Evolutionary conservation across 2,329 filamentous ascomycete genomes (phyloP).

Genomic region (Fusarium sp.): DNA sequence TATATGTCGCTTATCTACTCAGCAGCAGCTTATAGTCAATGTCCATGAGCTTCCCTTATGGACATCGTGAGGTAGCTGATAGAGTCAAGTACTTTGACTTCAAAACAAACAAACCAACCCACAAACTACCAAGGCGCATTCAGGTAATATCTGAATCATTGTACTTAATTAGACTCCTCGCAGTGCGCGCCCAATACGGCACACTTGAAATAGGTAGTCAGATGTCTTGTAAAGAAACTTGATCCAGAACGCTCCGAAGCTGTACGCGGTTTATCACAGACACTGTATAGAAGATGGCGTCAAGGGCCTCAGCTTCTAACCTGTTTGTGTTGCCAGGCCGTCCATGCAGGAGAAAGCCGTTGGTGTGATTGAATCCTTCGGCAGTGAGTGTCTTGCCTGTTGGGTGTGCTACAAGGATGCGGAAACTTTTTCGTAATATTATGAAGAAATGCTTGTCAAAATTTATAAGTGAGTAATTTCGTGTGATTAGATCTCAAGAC

Average conservation of each 20-base stretch:
- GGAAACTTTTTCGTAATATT: not conserved
- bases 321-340: constrained; percentile 6
- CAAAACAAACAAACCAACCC: not conserved
- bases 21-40: not conserved
- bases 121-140: not conserved
- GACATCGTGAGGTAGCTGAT: not conserved
- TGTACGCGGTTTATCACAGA: constrained; percentile 13
- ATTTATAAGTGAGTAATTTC: not conserved
- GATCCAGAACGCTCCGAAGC: not conserved
- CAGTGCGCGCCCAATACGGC: constrained; percentile 25
- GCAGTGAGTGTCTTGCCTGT: constrained; percentile 3
- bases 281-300: constrained; percentile 37
- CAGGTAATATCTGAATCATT: not conserved
- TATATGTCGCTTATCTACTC: not conserved
- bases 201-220: not conserved
- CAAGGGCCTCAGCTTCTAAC: constrained; percentile 20
- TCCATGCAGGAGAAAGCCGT: constrained; percentile 11
- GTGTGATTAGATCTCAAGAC: not conserved
- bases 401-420: not conserved
- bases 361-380: constrained; percentile 22
- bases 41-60: not conserved
- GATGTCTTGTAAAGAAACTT: constrained; percentile 16
- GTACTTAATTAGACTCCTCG: constrained; percentile 3
- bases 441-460: not conserved
- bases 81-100: not conserved